A percentile compares a stretch with the other conserved stretches of the same genome.
Evolutionary conservation across 2,329 filamentous ascomycete species (phyloP).

Genomic region (Penicillium sp.): DNA sequence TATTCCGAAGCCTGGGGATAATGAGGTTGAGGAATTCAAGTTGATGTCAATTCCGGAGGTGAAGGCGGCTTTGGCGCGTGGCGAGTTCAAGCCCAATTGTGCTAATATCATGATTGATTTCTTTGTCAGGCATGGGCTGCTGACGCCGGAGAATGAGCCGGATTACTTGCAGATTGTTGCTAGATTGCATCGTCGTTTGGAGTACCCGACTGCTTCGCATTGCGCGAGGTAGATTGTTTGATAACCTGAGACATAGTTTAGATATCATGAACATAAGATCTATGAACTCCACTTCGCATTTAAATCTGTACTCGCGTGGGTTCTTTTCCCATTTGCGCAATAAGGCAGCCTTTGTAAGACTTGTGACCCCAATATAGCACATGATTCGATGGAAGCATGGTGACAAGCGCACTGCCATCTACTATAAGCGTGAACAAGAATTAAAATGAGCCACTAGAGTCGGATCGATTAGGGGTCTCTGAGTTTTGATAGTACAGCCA

Average conservation of each 20-base stretch:
- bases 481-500: background rate
- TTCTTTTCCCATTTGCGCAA: background rate
- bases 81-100: conserved; percentile 92
- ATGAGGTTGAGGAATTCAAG: conserved; percentile 83
- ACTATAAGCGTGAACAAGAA: background rate
- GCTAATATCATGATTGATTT: conserved; percentile 83
- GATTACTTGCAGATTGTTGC: conserved; percentile 73
- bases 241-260: background rate
- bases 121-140: conserved; percentile 77
- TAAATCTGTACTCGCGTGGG: too few relatives aligned
- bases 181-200: conserved; percentile 73
- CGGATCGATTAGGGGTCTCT: too few relatives aligned
- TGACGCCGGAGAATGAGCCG: conserved; percentile 76
- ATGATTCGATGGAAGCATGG: background rate
- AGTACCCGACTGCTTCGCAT: conserved; percentile 68
- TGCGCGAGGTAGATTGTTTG: conserved; percentile 13
- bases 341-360: background rate
- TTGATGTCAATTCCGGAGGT: conserved; percentile 77
- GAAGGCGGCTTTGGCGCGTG: conserved; percentile 64
- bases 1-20: conserved; percentile 74
- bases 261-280: background rate
- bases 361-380: background rate
- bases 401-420: background rate
- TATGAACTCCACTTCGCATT: background rate
- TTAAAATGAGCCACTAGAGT: background rate